phyloP scores from a whole-genome alignment of 352 stramenopile genomes.

The Globisporangium canariense region DNA sequence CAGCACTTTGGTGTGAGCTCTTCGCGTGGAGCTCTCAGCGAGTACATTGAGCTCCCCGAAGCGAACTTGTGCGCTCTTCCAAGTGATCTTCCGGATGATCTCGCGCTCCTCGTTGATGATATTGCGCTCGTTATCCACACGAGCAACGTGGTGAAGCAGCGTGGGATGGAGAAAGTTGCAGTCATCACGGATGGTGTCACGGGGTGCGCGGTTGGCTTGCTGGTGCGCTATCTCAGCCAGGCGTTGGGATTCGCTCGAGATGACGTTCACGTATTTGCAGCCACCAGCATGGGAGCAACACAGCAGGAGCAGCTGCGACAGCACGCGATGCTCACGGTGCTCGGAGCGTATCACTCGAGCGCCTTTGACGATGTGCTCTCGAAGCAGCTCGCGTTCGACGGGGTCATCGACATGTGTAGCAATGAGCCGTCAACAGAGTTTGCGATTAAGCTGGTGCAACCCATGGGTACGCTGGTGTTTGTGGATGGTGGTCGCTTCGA shows the following conservation, averaged over 20 bases:
- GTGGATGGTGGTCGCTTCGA: conserved; percentile 35
- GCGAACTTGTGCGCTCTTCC: conserved; percentile 32
- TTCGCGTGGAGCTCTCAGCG: conserved; percentile 28
- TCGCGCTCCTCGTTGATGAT: conserved; percentile 42
- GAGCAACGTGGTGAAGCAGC: conserved; percentile 23
- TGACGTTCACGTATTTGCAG: conserved; percentile 32
- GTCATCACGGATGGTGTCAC: conserved; percentile 21
- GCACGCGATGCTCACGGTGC: conserved; percentile 26
- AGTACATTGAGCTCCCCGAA: conserved; percentile 41
- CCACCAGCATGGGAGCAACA: not conserved
- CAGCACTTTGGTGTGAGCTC: conserved; percentile 30
- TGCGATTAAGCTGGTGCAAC: conserved; percentile 35
- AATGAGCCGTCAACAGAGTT: conserved; percentile 38
- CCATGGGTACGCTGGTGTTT: conserved; percentile 45
- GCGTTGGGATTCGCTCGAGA: conserved; percentile 15
- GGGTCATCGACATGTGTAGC: conserved; percentile 52
- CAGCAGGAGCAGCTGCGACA: conserved; percentile 4
- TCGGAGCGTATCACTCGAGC: conserved; percentile 35
- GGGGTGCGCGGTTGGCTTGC: conserved; percentile 20
- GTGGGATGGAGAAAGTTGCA: conserved; percentile 24
- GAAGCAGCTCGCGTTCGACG: conserved; percentile 25
- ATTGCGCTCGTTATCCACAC: conserved; percentile 35
- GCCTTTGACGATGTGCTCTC: conserved; percentile 20
- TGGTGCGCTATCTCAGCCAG: conserved; percentile 31
- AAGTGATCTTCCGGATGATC: conserved; percentile 29